These are phyloP conservation scores for Fusarium poae DNA, from an alignment of 2,329 filamentous ascomycete species.

Conservation along the genomic window DNA sequence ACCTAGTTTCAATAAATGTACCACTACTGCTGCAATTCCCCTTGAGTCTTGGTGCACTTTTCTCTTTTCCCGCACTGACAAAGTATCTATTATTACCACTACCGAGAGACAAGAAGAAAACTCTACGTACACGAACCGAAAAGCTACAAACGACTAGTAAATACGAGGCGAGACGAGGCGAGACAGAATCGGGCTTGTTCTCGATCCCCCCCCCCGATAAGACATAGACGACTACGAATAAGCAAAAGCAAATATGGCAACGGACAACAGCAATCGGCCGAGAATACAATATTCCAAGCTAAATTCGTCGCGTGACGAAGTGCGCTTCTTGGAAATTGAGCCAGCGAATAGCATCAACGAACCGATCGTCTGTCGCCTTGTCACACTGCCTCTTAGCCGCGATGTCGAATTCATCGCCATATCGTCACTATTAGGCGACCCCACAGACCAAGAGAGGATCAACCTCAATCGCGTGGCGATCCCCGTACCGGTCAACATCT, in stretches of 20 bases:
- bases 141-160: not conserved
- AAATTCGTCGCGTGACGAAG: slow-evolving; percentile 41
- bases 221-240: not conserved
- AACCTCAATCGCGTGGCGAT: slow-evolving; percentile 47
- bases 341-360: slow-evolving; percentile 48
- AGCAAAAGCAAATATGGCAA: slow-evolving; percentile 20
- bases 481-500: slow-evolving; percentile 49
- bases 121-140: not conserved
- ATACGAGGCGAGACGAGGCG: slow-evolving; percentile 6
- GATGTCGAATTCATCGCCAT: slow-evolving; percentile 50
- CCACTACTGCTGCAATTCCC: not conserved
- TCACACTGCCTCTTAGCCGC: slow-evolving; percentile 49
- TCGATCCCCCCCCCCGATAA: not conserved
- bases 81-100: too few species aligned
- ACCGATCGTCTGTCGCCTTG: slow-evolving; percentile 52
- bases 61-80: slow-evolving; percentile 5
- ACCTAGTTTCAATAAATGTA: slow-evolving; percentile 12
- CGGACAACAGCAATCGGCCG: slow-evolving; percentile 16
- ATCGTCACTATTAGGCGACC: slow-evolving; percentile 50
- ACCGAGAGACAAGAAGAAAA: slow-evolving; percentile 1
- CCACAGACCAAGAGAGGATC: slow-evolving; percentile 49
- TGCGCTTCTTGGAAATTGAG: slow-evolving; percentile 53
- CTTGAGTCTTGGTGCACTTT: not conserved
- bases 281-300: slow-evolving; percentile 35
- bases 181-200: not conserved